Base-by-base conservation (phyloP, 129 eudicot species). In the Silybum marianum region DNA sequence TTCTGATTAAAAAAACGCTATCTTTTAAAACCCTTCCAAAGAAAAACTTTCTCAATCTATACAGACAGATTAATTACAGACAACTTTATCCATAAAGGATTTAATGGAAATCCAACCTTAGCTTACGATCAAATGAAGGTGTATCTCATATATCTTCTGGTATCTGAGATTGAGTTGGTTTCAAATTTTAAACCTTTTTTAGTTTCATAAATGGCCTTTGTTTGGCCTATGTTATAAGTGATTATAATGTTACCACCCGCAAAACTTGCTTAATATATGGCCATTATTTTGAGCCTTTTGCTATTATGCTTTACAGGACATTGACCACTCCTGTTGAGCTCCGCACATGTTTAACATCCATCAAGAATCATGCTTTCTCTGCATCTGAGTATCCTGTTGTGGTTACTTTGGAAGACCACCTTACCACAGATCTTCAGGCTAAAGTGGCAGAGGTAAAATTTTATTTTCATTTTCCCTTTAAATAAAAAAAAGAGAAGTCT, bases 391-490 rank as follows among this genome's bases (percentile, higher is more conserved):
- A 92, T 74, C 98, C 98, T 77, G 96, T 95, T 80, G 93, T 90
- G 39, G 85, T 95, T 80, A 95, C 97, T 68, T 91, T 95, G 10
- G 98, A 95, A 87, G 98, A 95, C 80, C 98, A 95, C 82, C 98
- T 95, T 72, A 92, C 91, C 76, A 78, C 94, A 23, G 87, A 87
- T 70, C 98, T 95, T 78, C 98, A 92, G 79, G 96, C 92, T 75
- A 92, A 92, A 92, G 91, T 87, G 11, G 98, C 98, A 62, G 88
- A 92, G 85, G 98, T 94, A 46, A 76, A 81, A 80, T 36, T 36
- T 42, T 2, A 24, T 21, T 66, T 36, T 73, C 0, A 22, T 48
- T 51, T 18, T 58, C 66, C 23, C 23, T 58, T 4, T 51, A 51
- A 51, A 51, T 54, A 54, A 54, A 54, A 5, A n/a, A 4, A 58